A percentile compares a stretch with the other conserved stretches of the same genome.
phyloP scores from a whole-genome alignment of 1,284 basidiomycete genomes.

The Cystobasidiaceae sp. region DNA sequence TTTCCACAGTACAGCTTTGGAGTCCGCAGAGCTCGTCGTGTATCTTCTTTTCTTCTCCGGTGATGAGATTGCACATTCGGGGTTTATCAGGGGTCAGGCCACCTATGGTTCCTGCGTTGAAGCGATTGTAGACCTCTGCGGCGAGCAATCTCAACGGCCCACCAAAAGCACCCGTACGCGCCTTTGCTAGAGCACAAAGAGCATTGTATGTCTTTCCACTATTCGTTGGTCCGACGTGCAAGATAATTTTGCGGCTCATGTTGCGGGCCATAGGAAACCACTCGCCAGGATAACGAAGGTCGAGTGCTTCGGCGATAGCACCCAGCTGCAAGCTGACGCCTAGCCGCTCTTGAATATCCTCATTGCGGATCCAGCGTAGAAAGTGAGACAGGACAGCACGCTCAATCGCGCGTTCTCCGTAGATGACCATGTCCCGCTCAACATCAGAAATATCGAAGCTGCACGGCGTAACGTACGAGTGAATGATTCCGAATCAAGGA shows the following conservation, averaged over 20 bases:
- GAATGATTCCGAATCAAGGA: too few species aligned
- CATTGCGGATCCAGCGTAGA: constrained; percentile 10
- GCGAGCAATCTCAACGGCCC: constrained; percentile 88
- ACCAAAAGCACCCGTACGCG: constrained; percentile 72
- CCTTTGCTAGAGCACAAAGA: constrained; percentile 74
- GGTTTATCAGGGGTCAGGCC: constrained; percentile 47
- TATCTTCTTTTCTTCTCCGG: constrained; percentile 82
- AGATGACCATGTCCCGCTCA: constrained; percentile 4
- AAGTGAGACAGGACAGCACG: constrained; percentile 24
- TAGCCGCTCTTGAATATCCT: background rate
- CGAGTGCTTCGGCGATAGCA: constrained; percentile 46
- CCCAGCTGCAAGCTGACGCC: constrained; percentile 36
- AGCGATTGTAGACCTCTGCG: constrained; percentile 87
- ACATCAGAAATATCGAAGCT: constrained; percentile 2
- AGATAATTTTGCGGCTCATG: constrained; percentile 70
- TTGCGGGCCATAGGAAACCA: constrained; percentile 49
- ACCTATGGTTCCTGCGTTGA: constrained; percentile 79
- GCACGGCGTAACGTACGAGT: background rate
- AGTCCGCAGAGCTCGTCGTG: constrained; percentile 60
- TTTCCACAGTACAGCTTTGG: constrained; percentile 84
- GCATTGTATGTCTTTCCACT: constrained; percentile 95
- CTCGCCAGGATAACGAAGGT: constrained; percentile 46
- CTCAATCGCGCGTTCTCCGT: constrained; percentile 21
- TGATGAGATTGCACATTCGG: constrained; percentile 79
- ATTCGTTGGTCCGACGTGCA: constrained; percentile 97